A percentile compares a stretch with the other conserved stretches of the same genome.
These are phyloP conservation scores for Ophidiomyces ophidiicola DNA, from an alignment of 2,329 filamentous ascomycete species.

Conservation along the genomic window DNA sequence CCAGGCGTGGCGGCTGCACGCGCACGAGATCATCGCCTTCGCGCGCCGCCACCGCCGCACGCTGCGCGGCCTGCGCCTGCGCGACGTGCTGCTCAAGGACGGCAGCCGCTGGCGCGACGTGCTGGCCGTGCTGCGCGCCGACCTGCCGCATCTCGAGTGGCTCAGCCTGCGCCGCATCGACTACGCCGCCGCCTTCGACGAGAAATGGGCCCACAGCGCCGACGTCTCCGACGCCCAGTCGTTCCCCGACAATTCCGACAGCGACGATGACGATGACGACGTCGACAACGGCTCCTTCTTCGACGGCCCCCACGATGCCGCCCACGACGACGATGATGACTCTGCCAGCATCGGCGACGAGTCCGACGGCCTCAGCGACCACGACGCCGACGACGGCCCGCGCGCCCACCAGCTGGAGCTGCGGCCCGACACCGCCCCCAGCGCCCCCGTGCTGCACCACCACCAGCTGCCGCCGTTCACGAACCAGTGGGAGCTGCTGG, in stretches of 20 bases:
- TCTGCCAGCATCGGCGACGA: constrained; percentile 15
- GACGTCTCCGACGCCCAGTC: constrained; percentile 17
- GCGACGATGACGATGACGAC: constrained; percentile 15
- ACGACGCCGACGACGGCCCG: constrained; percentile 17
- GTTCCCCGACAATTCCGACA: constrained; percentile 16
- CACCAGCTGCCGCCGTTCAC: constrained; percentile 13
- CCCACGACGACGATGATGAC: constrained; percentile 9
- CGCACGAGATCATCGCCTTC: constrained; percentile 49
- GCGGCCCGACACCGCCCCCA: constrained; percentile 15
- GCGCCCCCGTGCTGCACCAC: constrained; percentile 9
- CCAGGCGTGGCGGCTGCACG: constrained; percentile 50
- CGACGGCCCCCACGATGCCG: constrained; percentile 13
- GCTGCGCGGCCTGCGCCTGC: constrained; percentile 47
- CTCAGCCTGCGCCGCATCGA: constrained; percentile 51
- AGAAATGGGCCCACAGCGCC: constrained; percentile 21
- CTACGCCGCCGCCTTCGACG: constrained; percentile 45
- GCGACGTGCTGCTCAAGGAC: constrained; percentile 49
- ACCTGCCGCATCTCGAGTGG: constrained; percentile 48
- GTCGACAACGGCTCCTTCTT: no score
- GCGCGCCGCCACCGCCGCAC: constrained; percentile 44
- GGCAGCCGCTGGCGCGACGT: constrained; percentile 51
- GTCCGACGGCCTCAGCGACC: constrained; percentile 16
- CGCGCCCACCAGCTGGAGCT: constrained; percentile 17
- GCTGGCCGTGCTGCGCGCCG: constrained; percentile 42
- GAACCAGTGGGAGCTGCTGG: constrained; percentile 19